phyloP scores from a whole-genome alignment of 257 asterid species.

The Solanum piurae region DNA sequence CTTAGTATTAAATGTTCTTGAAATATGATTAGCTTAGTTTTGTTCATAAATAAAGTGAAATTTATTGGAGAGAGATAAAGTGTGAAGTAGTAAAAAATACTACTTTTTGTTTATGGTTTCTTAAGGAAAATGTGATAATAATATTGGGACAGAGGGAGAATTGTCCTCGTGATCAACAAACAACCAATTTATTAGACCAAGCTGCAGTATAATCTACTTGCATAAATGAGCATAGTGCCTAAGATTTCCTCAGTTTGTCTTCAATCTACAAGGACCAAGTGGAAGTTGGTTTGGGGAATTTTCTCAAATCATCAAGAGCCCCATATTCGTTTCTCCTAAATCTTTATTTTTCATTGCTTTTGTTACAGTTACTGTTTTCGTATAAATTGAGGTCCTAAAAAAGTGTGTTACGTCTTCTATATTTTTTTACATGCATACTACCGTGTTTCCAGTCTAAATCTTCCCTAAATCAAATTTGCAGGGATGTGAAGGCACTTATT shows the following conservation, averaged over 20 bases:
- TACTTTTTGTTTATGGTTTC: neutral
- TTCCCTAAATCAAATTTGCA: slow-evolving; percentile 5
- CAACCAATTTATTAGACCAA: neutral
- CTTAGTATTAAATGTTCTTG: neutral
- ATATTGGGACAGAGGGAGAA: neutral
- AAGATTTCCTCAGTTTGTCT: neutral
- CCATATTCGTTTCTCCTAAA: neutral
- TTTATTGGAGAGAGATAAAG: neutral
- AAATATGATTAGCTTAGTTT: neutral
- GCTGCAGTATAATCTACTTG: neutral
- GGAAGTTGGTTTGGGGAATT: neutral
- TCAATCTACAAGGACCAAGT: neutral
- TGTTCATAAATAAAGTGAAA: neutral
- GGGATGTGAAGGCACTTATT: slow-evolving; percentile 81
- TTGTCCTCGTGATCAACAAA: neutral
- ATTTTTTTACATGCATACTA: neutral
- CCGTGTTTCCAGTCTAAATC: neutral
- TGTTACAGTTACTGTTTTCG: neutral
- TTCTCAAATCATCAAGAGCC: neutral
- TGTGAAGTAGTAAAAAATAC: neutral
- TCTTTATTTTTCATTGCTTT: neutral
- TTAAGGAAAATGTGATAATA: neutral
- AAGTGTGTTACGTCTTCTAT: neutral
- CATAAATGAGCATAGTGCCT: neutral
- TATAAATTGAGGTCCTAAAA: neutral